Base-by-base conservation (phyloP, 2,329 filamentous ascomycete genomes). In the Phoma sp. region DNA sequence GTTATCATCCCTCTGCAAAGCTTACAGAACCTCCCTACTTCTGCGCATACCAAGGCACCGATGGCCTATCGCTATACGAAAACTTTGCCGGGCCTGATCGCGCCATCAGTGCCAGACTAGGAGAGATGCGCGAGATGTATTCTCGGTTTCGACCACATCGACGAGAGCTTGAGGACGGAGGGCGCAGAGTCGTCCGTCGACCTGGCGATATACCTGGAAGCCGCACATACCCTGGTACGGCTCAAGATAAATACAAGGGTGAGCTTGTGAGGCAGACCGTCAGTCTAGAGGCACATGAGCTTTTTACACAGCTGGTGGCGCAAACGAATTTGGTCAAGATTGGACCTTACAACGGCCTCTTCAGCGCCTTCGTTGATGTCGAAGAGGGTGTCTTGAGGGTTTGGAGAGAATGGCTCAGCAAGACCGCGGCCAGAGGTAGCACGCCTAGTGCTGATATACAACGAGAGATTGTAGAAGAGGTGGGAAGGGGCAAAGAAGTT, bases 291-390 rank as follows among this genome's bases (percentile, higher is more conserved):
- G 82, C 83, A 1, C 82, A 85, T 58, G 90, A 92, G 74, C 77
- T 86, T 17, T 93, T 94, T 70, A 86, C 88, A 1, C 90, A 95
- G 74, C 81, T 95, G 10, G 89, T 88, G 69, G 83, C 85, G 5
- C 80, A 85, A 22, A 84, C 84, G 7, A 90, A 87, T 66, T 74
- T 96, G 33, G 87, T 91, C 57, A 88, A 88, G 69, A 78, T 86
- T 27, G 85, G 86, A 1, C 82, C 85, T 1, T 81, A 80, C 25
- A 81, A 79, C 21, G 87, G 85, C 4, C 71, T 90, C 0, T 88
- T 91, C 61, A 76, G 85, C 48, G 87, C 82, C 66, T 85, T 86
- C 57, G 82, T 88, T 46, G 86, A 85, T 37, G 78, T 94, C 35
- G 83, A 85, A 49, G 87, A 92, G 51, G 80, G 87, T 1, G 83